Base-by-base conservation (phyloP, 371 early-diverging fungal genomes). In the Dinochytrium kinnereticum region DNA sequence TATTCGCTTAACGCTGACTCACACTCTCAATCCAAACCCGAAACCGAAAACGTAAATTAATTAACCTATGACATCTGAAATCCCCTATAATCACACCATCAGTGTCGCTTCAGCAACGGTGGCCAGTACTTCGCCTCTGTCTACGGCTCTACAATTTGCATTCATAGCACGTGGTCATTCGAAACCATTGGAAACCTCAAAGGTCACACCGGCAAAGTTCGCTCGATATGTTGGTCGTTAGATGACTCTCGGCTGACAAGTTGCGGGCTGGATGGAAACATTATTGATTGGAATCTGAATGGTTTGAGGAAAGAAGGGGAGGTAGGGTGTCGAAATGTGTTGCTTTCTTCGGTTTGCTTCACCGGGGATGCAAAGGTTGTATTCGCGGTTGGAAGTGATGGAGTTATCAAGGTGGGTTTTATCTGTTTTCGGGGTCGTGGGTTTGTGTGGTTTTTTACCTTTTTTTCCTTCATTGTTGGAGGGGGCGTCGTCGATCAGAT, bases 121-220 rank as follows among this genome's bases (percentile, higher is more conserved):
- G 87, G 87, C 0, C 87, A 87, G 74, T 86, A 82, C 74, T 87
- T 87, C 65, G 87, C 86, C 24, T 73, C 77, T 2, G 81, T 84
- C 0, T 80, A 79, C 69, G 84, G 82, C 24, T 78, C 80, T 59
- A 77, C 80, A 0, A 77, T 87, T 26, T 37, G 75, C 30, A 71
- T 87, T 31, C 82, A 82, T 74, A 71, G 77, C 55, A 87, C 85
- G 0, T 87, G 88, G 88, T 77, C 83, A 0, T 85, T 85, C 68
- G 84, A 87, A 21, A 64, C 79, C 36, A 26, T 85, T 26, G 79
- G 74, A 17, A 79, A 75, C 59, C 72, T 88, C 50, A 87, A 83
- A 67, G 85, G 80, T 0, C 84, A 82, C 73, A 40, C 73, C 3
- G 85, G 84, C 13, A 83, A 84, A 73, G 79, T 88, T 39, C 74